Evolutionary conservation across 805 yeast genomes (phyloP).

Genomic region (Candida dajiaensis): DNA sequence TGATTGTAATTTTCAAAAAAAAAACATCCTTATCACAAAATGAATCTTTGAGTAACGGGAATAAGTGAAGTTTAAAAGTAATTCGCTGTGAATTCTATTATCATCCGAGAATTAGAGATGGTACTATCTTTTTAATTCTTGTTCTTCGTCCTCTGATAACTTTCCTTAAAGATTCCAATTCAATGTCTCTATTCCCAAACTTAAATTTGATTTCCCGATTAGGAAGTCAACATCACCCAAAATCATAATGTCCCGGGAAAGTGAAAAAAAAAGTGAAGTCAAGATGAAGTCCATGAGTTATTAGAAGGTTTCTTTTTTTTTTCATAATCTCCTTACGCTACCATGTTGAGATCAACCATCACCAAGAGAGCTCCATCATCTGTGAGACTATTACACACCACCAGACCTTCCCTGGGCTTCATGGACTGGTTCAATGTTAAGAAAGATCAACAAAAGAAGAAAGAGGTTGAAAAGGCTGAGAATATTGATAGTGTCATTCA

Average conservation of each 20-base stretch:
- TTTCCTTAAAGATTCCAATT: too few relatives aligned
- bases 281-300: neutral
- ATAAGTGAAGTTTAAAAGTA: too few relatives aligned
- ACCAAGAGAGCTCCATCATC: neutral
- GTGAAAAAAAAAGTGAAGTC: neutral
- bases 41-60: too few relatives aligned
- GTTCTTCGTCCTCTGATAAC: too few relatives aligned
- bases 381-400: constrained; percentile 22
- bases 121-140: too few relatives aligned
- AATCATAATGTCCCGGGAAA: neutral
- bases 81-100: too few relatives aligned
- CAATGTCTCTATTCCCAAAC: too few relatives aligned
- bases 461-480: constrained; percentile 12
- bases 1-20: neutral
- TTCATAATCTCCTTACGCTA: neutral
- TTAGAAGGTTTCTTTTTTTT: neutral
- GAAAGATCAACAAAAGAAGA: constrained; percentile 19
- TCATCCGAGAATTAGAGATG: too few relatives aligned
- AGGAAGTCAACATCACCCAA: constrained; percentile 11
- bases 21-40: neutral
- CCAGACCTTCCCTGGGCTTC: constrained; percentile 24
- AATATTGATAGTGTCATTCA: constrained; percentile 27
- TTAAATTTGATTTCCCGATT: constrained; percentile 6
- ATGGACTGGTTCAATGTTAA: constrained; percentile 35
- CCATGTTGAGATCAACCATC: neutral